Conservation (phyloP, 805 yeast genomes). For the Candida namnaoensis region DNA sequence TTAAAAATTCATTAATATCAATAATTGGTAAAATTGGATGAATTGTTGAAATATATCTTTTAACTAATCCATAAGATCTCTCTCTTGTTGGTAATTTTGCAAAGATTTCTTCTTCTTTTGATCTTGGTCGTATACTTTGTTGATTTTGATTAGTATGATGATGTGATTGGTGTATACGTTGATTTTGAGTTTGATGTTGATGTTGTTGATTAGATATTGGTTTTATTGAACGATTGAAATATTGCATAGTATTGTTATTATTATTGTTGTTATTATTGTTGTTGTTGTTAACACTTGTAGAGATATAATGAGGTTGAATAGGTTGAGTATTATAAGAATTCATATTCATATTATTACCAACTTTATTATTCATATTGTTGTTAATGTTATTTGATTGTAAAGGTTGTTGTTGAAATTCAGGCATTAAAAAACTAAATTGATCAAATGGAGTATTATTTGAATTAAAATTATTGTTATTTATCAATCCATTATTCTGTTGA, state of each 20-base stretch:
- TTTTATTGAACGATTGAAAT: not conserved
- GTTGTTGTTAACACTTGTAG: not conserved
- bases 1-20: slow-evolving; percentile 33
- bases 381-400: not conserved
- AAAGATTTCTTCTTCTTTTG: slow-evolving; percentile 24
- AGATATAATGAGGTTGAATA: too few species aligned
- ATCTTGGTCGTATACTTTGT: slow-evolving; percentile 1
- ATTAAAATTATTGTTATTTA: too few species aligned
- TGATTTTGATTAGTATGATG: slow-evolving; percentile 1
- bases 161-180: slow-evolving; percentile 5
- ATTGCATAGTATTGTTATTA: not conserved
- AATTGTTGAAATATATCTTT: slow-evolving; percentile 41
- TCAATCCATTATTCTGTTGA: not conserved
- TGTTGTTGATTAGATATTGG: not conserved
- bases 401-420: not conserved
- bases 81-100: slow-evolving; percentile 36
- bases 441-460: not conserved
- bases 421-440: not conserved
- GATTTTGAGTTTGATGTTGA: not conserved
- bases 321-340: not conserved
- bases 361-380: not conserved
- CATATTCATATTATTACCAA: not conserved
- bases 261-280: not conserved
- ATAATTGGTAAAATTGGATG: slow-evolving; percentile 48
- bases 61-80: slow-evolving; percentile 36